Conservation (phyloP, 2,329 filamentous ascomycete genomes). For the Alternaria sp. region DNA sequence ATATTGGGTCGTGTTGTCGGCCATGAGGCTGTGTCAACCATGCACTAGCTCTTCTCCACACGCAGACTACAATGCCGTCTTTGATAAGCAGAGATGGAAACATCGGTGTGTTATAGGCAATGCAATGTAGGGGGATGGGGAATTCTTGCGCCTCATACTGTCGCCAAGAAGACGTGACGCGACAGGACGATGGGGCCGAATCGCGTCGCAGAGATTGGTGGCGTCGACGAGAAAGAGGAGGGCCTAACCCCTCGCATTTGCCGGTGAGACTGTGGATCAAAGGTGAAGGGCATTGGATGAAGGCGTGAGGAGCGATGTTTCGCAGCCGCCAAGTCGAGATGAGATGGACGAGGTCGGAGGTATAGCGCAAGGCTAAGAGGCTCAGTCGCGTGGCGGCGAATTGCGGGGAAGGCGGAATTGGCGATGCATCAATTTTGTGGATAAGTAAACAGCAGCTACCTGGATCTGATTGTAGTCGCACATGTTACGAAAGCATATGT, state of each 20-base stretch:
- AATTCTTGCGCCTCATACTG: neutral
- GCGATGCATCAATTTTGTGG: neutral
- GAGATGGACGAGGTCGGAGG: conserved; percentile 8
- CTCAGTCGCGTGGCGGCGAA: conserved; percentile 3
- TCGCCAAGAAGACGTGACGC: neutral
- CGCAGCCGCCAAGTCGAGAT: neutral
- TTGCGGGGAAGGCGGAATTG: conserved; percentile 11
- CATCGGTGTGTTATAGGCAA: neutral
- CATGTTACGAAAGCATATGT: neutral
- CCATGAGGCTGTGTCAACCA: neutral
- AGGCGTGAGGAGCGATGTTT: neutral
- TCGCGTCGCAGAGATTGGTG: neutral
- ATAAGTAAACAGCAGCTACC: neutral
- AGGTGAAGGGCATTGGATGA: neutral
- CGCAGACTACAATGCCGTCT: neutral
- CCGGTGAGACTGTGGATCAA: neutral
- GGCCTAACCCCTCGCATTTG: neutral
- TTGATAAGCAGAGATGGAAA: neutral
- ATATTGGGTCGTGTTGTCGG: neutral
- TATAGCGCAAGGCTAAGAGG: neutral
- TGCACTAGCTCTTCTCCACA: neutral
- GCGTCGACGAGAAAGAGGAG: neutral
- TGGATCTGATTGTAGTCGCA: neutral
- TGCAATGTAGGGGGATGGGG: neutral
- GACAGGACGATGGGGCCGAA: neutral